These are phyloP conservation scores for Priceomyces castillae DNA, from an alignment of 805 yeast genomes.

Conservation along the genomic window DNA sequence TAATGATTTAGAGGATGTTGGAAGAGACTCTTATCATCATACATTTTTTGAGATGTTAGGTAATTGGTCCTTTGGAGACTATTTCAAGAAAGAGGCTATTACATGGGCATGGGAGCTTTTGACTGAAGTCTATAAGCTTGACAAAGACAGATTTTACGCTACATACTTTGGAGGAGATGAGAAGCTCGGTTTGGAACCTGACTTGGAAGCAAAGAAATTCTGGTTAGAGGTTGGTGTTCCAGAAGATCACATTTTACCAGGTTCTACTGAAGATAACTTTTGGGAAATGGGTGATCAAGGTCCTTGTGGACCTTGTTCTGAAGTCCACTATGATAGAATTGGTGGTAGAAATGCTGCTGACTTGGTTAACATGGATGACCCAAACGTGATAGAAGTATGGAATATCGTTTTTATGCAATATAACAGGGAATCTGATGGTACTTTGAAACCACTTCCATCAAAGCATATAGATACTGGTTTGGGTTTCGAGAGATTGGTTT, in stretches of 20 bases:
- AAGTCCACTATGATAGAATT: slow-evolving; percentile 94
- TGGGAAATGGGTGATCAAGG: slow-evolving; percentile 99
- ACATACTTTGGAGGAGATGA: slow-evolving; percentile 96
- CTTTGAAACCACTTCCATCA: slow-evolving; percentile 81
- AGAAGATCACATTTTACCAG: slow-evolving; percentile 91
- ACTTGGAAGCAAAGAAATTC: slow-evolving; percentile 82
- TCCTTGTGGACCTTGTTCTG: slow-evolving; percentile 99
- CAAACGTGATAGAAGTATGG: slow-evolving; percentile 97
- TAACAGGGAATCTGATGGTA: slow-evolving; percentile 87
- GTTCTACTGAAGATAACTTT: slow-evolving; percentile 86
- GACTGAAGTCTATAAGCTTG: slow-evolving; percentile 79
- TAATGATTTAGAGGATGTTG: slow-evolving; percentile 96
- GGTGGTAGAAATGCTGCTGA: slow-evolving; percentile 95
- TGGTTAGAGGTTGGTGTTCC: slow-evolving; percentile 89
- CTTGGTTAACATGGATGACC: slow-evolving; percentile 95
- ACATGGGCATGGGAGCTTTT: slow-evolving; percentile 86
- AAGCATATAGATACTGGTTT: slow-evolving; percentile 97
- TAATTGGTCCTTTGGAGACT: slow-evolving; percentile 99
- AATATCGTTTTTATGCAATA: slow-evolving; percentile 95
- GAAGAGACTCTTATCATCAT: slow-evolving; percentile 96
- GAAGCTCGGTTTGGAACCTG: slow-evolving; percentile 80
- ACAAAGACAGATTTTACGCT: slow-evolving; percentile 79
- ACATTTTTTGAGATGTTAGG: slow-evolving; percentile 99
- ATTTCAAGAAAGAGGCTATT: slow-evolving; percentile 93
- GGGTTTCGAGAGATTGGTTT: slow-evolving; percentile 97